Base-by-base conservation (phyloP, 2,329 filamentous ascomycete genomes). In the Xylariaceae sp. region DNA sequence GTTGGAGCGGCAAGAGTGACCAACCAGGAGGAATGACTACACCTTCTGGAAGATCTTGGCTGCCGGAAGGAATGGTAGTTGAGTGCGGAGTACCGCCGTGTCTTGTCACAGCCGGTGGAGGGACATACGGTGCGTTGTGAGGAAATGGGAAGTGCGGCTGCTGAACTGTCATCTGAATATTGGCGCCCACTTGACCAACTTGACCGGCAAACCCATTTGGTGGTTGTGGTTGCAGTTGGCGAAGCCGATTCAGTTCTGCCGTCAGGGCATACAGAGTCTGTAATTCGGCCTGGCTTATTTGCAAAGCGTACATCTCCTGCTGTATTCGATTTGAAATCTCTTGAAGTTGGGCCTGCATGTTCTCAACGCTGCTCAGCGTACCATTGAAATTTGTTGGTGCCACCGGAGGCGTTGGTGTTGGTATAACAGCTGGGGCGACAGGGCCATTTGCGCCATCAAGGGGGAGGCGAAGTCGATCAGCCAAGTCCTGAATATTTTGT, bases 311-410 rank as follows among this genome's bases (percentile, higher is more conserved):
- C 27, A 90, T 78, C 65, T 92, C 88, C 50, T 84, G 81, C 61
- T 86, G 78, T 20, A 94, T 78, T 48, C 88, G 82, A 49, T 86
- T 81, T 60, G 91, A 87, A 11, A 91, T 79, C 33, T 86, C 81
- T 27, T 81, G 75, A 27, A 94, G 73, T 50, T 91, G 83, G 11
- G 75, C 72, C 43, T 83, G 79, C 21, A 88, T 79, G 2, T 77
- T 75, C 36, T 51, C 48, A 16, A 66, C 58, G 55, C 46, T 59
- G 50, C 52, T 47, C 26, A 50, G 35, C 20, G 53, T 52, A 24
- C 47, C 57, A 23, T 42, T 54, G 8, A 29, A 5, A 48, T 44
- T 52, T 8, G 41, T 16, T 15, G 29, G 48, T 11, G 30, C 36
- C 11, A 11, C 52, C 23, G 36, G 35, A 55, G 51, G 36, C 10